A percentile compares a stretch with the other conserved stretches of the same genome.
These are phyloP conservation scores for Trichoderma brevicompactum DNA, from an alignment of 2,329 filamentous ascomycete species.

Conservation along the genomic window DNA sequence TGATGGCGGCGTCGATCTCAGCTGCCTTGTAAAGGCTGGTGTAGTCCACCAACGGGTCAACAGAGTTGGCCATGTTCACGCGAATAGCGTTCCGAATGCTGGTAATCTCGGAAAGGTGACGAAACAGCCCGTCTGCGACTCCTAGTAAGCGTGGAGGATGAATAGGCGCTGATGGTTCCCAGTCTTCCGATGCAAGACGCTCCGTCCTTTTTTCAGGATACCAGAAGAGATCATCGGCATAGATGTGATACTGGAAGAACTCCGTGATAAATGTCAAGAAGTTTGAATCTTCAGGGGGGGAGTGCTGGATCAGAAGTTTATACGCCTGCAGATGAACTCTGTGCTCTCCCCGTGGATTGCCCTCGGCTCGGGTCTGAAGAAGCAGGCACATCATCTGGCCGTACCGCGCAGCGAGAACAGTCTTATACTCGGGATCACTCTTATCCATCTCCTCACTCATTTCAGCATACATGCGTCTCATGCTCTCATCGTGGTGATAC, in stretches of 20 bases:
- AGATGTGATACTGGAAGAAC: conserved; percentile 85
- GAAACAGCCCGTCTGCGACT: conserved; percentile 80
- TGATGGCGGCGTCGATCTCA: conserved; percentile 74
- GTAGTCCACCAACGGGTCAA: conserved; percentile 74
- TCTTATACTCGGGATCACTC: conserved; percentile 50
- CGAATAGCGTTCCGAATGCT: conserved; percentile 76
- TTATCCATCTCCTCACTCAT: conserved; percentile 50
- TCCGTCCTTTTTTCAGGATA: conserved; percentile 47
- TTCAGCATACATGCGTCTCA: conserved; percentile 56
- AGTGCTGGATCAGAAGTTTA: conserved; percentile 68
- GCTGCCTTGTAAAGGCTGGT: conserved; percentile 72
- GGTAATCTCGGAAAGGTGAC: conserved; percentile 78
- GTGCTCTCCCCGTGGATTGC: conserved; percentile 68
- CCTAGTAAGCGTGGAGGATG: conserved; percentile 68
- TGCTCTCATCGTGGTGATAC: conserved; percentile 60
- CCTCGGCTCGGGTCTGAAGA: conserved; percentile 61
- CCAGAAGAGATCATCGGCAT: conserved; percentile 64
- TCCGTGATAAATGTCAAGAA: conserved; percentile 69
- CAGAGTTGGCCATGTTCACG: conserved; percentile 61
- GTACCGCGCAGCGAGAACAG: conserved; percentile 59
- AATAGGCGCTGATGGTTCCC: conserved; percentile 48
- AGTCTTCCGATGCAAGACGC: conserved; percentile 50
- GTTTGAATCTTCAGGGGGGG: conserved; percentile 65
- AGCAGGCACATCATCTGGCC: conserved; percentile 67
- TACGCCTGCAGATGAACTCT: conserved; percentile 79